These are phyloP conservation scores for Amanita rubescens DNA, from an alignment of 768 basidiomycete species.

Conservation along the genomic window DNA sequence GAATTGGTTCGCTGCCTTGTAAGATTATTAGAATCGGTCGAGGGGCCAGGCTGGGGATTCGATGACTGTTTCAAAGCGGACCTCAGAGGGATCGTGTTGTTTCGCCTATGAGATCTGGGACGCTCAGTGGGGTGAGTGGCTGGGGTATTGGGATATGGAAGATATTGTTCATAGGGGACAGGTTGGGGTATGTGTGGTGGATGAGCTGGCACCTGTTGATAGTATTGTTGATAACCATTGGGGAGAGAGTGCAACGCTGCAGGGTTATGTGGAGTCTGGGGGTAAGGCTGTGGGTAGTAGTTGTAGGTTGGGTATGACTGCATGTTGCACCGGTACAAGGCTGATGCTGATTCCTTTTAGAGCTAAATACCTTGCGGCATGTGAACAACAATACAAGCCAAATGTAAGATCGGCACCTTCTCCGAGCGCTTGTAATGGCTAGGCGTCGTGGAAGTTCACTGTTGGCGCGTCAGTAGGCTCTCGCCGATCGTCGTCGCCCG, in stretches of 20 bases:
- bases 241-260: slow-evolving; percentile 15
- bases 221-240: slow-evolving; percentile 32
- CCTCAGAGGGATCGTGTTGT: slow-evolving; percentile 31
- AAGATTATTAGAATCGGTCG: slow-evolving; percentile 16
- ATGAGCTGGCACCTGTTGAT: slow-evolving; percentile 20
- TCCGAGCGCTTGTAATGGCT: not conserved
- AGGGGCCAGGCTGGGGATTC: slow-evolving; percentile 13
- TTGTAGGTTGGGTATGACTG: slow-evolving; percentile 33
- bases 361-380: too few relatives aligned
- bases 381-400: too few relatives aligned
- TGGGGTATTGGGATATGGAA: not conserved
- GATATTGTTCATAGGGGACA: not conserved
- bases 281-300: slow-evolving; percentile 41
- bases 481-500: too few relatives aligned
- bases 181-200: not conserved
- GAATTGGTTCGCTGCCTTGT: slow-evolving; percentile 18
- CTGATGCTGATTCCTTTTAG: not conserved
- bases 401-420: not conserved
- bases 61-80: slow-evolving; percentile 51
- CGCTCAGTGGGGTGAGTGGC: not conserved
- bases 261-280: slow-evolving; percentile 28
- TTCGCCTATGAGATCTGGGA: slow-evolving; percentile 17
- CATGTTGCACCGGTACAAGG: slow-evolving; percentile 17
- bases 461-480: too few relatives aligned
- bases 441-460: too few relatives aligned